Evolutionary conservation across 164 flowering plant species (phyloP).

Genomic region (Pachysandra terminalis): DNA sequence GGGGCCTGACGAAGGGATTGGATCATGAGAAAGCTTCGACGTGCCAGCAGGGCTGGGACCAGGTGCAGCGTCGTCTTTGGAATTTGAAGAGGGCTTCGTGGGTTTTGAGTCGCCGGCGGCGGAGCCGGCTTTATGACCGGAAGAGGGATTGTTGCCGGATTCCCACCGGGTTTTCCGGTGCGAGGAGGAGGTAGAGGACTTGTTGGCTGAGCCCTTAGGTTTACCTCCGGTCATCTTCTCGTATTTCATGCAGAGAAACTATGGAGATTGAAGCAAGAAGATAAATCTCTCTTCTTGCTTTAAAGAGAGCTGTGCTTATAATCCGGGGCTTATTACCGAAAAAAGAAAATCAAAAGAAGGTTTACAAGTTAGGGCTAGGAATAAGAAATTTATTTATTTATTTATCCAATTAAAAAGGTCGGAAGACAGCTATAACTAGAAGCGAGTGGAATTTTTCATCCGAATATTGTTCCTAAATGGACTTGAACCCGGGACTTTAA

Average conservation of each 20-base stretch:
- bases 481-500: too few relatives aligned
- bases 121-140: conserved; percentile 9
- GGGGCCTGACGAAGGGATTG: conserved; percentile 6
- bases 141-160: conserved; percentile 13
- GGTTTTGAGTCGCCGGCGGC: conserved; percentile 20
- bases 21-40: conserved; percentile 4
- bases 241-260: background rate
- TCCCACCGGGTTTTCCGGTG: conserved; percentile 58
- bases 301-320: too few relatives aligned
- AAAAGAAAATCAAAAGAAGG: too few relatives aligned
- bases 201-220: conserved; percentile 24
- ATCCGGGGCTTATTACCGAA: too few relatives aligned
- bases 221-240: conserved; percentile 42
- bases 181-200: conserved; percentile 22
- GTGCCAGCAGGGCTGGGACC: conserved; percentile 17
- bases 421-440: too few relatives aligned
- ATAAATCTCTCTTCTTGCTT: too few relatives aligned
- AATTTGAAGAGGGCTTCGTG: background rate
- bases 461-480: too few relatives aligned
- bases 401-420: too few relatives aligned
- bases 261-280: too few relatives aligned
- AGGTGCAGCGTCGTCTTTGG: conserved; percentile 4
- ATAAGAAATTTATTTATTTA: too few relatives aligned
- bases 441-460: too few relatives aligned
- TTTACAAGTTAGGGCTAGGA: too few relatives aligned